phyloP scores from a whole-genome alignment of 2,329 filamentous ascomycete genomes.

The Stachybotrys chlorohalonatus region DNA sequence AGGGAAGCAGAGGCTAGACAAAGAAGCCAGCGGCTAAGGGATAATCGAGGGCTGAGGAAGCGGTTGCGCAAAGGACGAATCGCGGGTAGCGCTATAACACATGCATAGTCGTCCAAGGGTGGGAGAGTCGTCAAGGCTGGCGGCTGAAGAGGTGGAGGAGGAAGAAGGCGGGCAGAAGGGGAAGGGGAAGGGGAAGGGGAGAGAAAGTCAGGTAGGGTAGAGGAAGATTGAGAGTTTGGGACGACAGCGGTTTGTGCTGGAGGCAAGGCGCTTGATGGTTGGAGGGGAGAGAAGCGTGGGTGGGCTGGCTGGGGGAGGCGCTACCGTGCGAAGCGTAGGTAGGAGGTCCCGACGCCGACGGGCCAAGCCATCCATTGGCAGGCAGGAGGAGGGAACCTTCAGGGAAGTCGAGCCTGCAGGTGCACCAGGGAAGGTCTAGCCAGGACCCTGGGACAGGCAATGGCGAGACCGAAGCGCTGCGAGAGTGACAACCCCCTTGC shows the following conservation, averaged over 20 bases:
- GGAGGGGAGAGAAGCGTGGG: not conserved
- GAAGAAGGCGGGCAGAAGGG: conserved; percentile 1
- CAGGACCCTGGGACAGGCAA: not conserved
- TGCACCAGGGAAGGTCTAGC: not conserved
- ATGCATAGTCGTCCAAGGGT: not conserved
- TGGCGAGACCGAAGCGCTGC: not conserved
- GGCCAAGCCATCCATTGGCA: not conserved
- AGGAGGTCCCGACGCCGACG: not conserved
- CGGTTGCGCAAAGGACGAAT: not conserved
- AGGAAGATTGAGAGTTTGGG: not conserved
- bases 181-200: conserved; percentile 13
- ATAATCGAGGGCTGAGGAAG: conserved; percentile 3
- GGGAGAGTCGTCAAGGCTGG: conserved; percentile 1
- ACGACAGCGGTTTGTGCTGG: not conserved
- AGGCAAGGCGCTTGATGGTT: not conserved
- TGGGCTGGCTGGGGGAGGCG: not conserved
- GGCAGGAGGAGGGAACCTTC: not conserved
- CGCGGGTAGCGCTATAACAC: conserved; percentile 5
- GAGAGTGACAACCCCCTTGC: not conserved
- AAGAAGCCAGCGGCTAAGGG: conserved; percentile 17
- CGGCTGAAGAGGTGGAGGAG: not conserved
- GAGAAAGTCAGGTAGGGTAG: conserved; percentile 7
- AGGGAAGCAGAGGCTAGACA: conserved; percentile 19
- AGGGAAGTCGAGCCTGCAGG: not conserved
- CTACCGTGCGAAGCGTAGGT: not conserved